Evolutionary conservation across 768 basidiomycete species (phyloP).

Genomic region (Royoungia palumana): DNA sequence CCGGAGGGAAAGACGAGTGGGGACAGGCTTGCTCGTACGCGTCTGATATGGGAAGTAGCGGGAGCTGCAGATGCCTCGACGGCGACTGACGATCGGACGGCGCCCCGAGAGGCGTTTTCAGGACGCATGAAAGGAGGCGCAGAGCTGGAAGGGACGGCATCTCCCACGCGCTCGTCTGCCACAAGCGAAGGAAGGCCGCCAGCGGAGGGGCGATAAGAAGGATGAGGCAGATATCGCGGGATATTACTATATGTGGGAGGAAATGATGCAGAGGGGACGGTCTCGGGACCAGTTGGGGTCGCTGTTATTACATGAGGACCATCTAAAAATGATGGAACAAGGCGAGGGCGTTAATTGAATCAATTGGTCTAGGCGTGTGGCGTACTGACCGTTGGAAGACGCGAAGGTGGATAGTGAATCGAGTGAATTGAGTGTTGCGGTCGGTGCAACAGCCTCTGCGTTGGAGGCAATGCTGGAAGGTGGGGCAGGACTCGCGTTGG

Average conservation of each 20-base stretch:
- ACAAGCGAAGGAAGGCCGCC: slow-evolving; percentile 13
- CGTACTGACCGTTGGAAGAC: slow-evolving; percentile 22
- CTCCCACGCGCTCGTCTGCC: slow-evolving; percentile 16
- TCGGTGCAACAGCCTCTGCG: slow-evolving; percentile 8
- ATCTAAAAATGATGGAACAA: slow-evolving; percentile 12
- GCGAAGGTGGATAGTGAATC: slow-evolving; percentile 17
- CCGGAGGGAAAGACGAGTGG: slow-evolving; percentile 23
- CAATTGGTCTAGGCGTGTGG: slow-evolving; percentile 8
- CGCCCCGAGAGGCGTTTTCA: slow-evolving; percentile 10
- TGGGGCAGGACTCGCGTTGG: slow-evolving; percentile 5
- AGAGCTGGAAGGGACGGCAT: slow-evolving; percentile 3
- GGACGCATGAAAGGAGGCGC: slow-evolving; percentile 20
- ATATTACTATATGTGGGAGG: slow-evolving; percentile 21
- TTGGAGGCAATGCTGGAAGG: slow-evolving; percentile 8
- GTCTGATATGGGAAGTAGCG: slow-evolving; percentile 12
- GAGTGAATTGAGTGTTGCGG: slow-evolving; percentile 12
- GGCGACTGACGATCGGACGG: slow-evolving; percentile 9
- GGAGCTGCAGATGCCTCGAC: slow-evolving; percentile 6
- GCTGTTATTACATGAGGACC: slow-evolving; percentile 1
- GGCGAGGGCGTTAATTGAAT: slow-evolving; percentile 7
- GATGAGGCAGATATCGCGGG: slow-evolving; percentile 19
- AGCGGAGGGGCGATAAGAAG: slow-evolving; percentile 23
- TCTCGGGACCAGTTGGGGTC: slow-evolving; percentile 12
- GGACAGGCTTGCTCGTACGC: slow-evolving; percentile 23
- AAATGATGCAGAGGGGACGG: slow-evolving; percentile 18